A percentile compares a stretch with the other conserved stretches of the same genome.
phyloP scores from a whole-genome alignment of 2,329 filamentous ascomycete genomes.

The Paracamarosporium sp. region DNA sequence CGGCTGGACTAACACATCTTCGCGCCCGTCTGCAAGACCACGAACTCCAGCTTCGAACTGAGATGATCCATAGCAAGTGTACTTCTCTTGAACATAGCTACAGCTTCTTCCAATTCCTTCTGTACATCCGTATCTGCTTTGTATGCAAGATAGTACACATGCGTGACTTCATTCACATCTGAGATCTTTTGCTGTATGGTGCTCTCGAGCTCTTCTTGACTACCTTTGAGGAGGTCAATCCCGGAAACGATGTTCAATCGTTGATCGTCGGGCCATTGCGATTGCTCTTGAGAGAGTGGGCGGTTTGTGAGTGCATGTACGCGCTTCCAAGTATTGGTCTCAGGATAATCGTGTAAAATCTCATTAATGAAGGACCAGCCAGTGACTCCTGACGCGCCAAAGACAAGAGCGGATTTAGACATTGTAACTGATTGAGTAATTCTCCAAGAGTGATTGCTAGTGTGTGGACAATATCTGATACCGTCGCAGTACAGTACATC shows the following conservation, averaged over 20 bases:
- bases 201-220: constrained; percentile 47
- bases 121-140: constrained; percentile 49
- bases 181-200: constrained; percentile 41
- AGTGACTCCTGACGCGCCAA: constrained; percentile 52
- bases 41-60: constrained; percentile 29
- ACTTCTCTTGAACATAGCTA: constrained; percentile 50
- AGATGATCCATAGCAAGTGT: constrained; percentile 39
- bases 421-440: constrained; percentile 13
- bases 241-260: constrained; percentile 51
- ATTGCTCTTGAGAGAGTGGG: constrained; percentile 37
- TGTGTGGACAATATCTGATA: neutral
- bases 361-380: constrained; percentile 54
- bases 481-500: neutral
- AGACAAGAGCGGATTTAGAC: constrained; percentile 50
- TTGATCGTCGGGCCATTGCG: constrained; percentile 48
- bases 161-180: constrained; percentile 49
- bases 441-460: too few species aligned
- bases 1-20: constrained; percentile 44
- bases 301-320: constrained; percentile 53
- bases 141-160: constrained; percentile 55
- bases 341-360: constrained; percentile 47
- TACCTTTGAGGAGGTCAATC: constrained; percentile 50
- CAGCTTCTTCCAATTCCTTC: constrained; percentile 49
- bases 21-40: constrained; percentile 39
- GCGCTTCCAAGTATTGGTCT: constrained; percentile 38